phyloP scores from a whole-genome alignment of 768 basidiomycete species.

The Boletus patriciae region DNA sequence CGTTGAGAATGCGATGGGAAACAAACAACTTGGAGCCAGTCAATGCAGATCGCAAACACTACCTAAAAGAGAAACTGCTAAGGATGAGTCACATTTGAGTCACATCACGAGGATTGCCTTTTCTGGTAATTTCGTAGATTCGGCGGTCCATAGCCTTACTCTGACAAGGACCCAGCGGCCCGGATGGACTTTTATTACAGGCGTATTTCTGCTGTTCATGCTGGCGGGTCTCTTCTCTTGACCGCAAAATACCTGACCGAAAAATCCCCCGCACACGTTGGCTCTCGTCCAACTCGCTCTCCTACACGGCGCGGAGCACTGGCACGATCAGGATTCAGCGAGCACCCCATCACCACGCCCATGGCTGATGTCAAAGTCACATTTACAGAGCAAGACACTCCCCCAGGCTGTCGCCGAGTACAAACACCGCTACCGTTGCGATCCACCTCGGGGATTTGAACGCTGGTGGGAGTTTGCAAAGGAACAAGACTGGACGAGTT shows the following conservation, averaged over 20 bases:
- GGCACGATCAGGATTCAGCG: slow-evolving; percentile 11
- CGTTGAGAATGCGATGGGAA: too few relatives aligned
- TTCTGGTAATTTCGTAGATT: slow-evolving; percentile 13
- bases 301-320: slow-evolving; percentile 12
- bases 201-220: slow-evolving; percentile 49
- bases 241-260: background rate
- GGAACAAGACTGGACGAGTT: slow-evolving; percentile 79
- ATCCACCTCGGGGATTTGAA: slow-evolving; percentile 90
- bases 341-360: slow-evolving; percentile 82
- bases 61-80: too few relatives aligned
- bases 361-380: slow-evolving; percentile 81
- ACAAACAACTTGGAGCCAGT: too few relatives aligned
- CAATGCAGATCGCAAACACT: too few relatives aligned
- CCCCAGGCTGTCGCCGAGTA: slow-evolving; percentile 82
- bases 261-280: slow-evolving; percentile 6
- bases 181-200: slow-evolving; percentile 43
- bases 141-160: slow-evolving; percentile 17
- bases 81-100: too few relatives aligned
- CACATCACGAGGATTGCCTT: too few relatives aligned
- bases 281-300: slow-evolving; percentile 24
- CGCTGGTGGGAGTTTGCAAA: slow-evolving; percentile 83
- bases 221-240: slow-evolving; percentile 46
- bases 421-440: slow-evolving; percentile 66
- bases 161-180: too few relatives aligned
- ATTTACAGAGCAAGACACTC: slow-evolving; percentile 84